Evolutionary conservation across 768 basidiomycete genomes (phyloP).

Genomic region (Suillus brevipes): DNA sequence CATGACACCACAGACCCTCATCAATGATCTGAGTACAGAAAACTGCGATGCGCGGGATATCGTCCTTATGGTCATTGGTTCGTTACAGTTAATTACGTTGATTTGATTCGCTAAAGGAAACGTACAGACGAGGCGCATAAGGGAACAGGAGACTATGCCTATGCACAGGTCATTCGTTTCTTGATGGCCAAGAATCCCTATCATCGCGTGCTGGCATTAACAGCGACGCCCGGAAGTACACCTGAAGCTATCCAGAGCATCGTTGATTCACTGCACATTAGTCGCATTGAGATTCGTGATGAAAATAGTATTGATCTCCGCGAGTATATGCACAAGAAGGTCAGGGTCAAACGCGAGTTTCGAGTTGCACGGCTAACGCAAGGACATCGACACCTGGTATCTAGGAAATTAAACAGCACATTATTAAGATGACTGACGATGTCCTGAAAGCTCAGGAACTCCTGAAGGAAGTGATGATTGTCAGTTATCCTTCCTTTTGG

Average conservation of each 20-base stretch:
- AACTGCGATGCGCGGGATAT: conserved; percentile 80
- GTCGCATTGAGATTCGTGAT: conserved; percentile 91
- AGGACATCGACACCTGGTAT: not conserved
- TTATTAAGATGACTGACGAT: conserved; percentile 71
- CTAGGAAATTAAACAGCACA: conserved; percentile 75
- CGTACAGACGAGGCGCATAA: conserved; percentile 88
- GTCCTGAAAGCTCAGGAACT: conserved; percentile 66
- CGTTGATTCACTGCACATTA: conserved; percentile 92
- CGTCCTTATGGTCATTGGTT: conserved; percentile 86
- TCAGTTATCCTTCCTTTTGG: conserved; percentile 33
- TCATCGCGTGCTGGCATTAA: conserved; percentile 90
- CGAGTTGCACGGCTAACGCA: not conserved
- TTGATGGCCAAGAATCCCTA: conserved; percentile 94
- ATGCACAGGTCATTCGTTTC: conserved; percentile 83
- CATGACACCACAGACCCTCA: conserved; percentile 93
- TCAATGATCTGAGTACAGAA: conserved; percentile 77
- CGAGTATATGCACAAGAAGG: conserved; percentile 88
- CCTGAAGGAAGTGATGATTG: conserved; percentile 74
- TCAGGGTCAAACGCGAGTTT: conserved; percentile 26
- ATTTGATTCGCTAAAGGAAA: conserved; percentile 9
- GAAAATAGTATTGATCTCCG: conserved; percentile 87
- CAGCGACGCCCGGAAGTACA: conserved; percentile 89
- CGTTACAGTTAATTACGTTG: conserved; percentile 17
- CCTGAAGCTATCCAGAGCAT: conserved; percentile 87
- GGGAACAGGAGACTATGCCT: conserved; percentile 91